A percentile compares a stretch with the other conserved stretches of the same genome.
These are phyloP conservation scores for Staphylotrichum tortipilum DNA, from an alignment of 495 filamentous ascomycete species.

Conservation along the genomic window DNA sequence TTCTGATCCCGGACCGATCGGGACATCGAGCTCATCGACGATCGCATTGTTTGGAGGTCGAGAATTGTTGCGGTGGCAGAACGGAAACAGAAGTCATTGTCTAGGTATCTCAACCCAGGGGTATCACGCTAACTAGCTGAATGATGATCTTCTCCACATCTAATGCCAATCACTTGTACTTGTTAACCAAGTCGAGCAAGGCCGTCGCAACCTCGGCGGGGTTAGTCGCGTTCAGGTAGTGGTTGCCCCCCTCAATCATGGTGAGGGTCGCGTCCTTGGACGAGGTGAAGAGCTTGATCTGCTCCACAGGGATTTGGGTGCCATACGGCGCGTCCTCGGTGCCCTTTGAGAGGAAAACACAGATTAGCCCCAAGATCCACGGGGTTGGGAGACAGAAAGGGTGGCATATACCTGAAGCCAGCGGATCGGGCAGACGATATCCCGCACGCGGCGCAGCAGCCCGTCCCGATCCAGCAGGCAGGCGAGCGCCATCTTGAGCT, in stretches of 20 bases:
- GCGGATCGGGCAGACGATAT: constrained; percentile 51
- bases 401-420: constrained; percentile 56
- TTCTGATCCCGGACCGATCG: no score
- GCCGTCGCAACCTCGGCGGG: constrained; percentile 47
- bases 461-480: constrained; percentile 53
- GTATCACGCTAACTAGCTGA: no score
- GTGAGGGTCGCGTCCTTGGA: constrained; percentile 42
- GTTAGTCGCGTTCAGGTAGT: constrained; percentile 50
- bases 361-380: background rate
- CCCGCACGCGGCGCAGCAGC: constrained; percentile 42
- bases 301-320: constrained; percentile 39
- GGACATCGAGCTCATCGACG: no score
- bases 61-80: no score
- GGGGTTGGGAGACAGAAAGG: no score
- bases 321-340: constrained; percentile 46
- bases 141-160: no score
- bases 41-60: no score
- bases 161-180: background rate
- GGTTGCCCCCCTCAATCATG: constrained; percentile 43
- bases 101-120: no score
- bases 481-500: constrained; percentile 48
- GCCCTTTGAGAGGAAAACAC: constrained; percentile 31
- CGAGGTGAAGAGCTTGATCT: constrained; percentile 50
- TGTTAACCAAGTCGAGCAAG: constrained; percentile 41
- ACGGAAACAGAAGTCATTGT: no score